Evolutionary conservation across 2,329 filamentous ascomycete genomes (phyloP).

Genomic region (Sordariomycetes sp.): DNA sequence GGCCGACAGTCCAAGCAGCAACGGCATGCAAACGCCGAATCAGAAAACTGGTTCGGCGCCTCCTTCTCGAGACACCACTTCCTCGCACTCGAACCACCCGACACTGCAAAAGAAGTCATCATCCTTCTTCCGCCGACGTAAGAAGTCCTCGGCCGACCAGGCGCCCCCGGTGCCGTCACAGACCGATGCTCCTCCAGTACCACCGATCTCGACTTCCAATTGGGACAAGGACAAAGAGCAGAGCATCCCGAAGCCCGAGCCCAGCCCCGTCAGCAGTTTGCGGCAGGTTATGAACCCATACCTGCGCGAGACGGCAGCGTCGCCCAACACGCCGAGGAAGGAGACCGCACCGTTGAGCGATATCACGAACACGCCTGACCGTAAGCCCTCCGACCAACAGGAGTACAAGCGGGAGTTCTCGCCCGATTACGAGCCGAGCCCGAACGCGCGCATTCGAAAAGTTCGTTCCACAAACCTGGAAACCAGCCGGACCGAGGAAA

Average conservation of each 20-base stretch:
- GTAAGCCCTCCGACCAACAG: constrained; percentile 9
- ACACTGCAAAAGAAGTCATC: constrained; percentile 81
- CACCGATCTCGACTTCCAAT: constrained; percentile 24
- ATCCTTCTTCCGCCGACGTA: constrained; percentile 86
- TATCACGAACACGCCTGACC: constrained; percentile 12
- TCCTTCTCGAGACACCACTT: constrained; percentile 37
- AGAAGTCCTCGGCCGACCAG: constrained; percentile 74
- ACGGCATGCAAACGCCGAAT: not conserved
- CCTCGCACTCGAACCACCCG: constrained; percentile 36
- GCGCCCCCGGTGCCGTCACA: constrained; percentile 49
- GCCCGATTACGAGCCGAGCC: constrained; percentile 64
- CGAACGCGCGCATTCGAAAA: constrained; percentile 61
- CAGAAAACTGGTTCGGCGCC: constrained; percentile 35
- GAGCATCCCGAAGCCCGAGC: constrained; percentile 24
- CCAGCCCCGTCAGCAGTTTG: constrained; percentile 69
- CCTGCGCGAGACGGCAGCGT: constrained; percentile 32
- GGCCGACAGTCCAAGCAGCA: constrained; percentile 1
- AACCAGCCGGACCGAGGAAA: constrained; percentile 9
- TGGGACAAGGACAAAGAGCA: constrained; percentile 19
- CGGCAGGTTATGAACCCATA: constrained; percentile 84
- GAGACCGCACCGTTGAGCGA: constrained; percentile 9
- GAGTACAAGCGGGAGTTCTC: constrained; percentile 55
- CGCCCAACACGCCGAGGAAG: constrained; percentile 11
- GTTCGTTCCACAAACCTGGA: constrained; percentile 39
- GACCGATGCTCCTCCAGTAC: constrained; percentile 29